phyloP scores from a whole-genome alignment of 352 stramenopile genomes.

The Phytopythium ostracodes region DNA sequence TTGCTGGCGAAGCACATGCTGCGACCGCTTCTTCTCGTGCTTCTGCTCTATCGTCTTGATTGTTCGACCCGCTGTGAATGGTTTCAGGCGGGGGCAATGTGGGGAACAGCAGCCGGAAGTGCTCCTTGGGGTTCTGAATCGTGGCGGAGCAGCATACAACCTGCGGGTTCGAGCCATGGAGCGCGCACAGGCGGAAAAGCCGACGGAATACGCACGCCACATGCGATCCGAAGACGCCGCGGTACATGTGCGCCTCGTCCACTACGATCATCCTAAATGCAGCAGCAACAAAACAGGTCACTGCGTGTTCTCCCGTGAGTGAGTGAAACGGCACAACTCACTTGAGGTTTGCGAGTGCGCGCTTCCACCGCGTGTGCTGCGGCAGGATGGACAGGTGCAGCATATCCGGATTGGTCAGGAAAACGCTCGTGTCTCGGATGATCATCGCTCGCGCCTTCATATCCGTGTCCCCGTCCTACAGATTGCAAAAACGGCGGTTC shows the following conservation, averaged over 20 bases:
- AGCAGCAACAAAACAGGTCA: neutral
- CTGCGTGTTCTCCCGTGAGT: neutral
- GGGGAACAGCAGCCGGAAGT: conserved; percentile 92
- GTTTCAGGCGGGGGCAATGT: conserved; percentile 24
- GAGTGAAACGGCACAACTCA: conserved; percentile 26
- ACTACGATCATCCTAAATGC: conserved; percentile 59
- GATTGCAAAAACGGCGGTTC: neutral
- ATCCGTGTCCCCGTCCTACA: conserved; percentile 93
- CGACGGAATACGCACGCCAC: conserved; percentile 88
- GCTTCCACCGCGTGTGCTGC: conserved; percentile 88
- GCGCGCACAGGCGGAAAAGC: conserved; percentile 83
- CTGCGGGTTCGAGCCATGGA: conserved; percentile 77
- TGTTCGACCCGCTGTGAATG: too few relatives aligned
- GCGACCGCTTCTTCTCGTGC: neutral
- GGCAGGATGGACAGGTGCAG: conserved; percentile 96
- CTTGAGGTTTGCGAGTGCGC: conserved; percentile 87
- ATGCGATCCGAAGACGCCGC: conserved; percentile 82
- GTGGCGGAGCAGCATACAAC: conserved; percentile 97
- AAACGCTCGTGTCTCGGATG: conserved; percentile 86
- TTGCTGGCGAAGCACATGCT: neutral
- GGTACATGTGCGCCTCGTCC: conserved; percentile 94
- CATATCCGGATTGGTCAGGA: conserved; percentile 99
- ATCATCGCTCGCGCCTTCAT: conserved; percentile 87
- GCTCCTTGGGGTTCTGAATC: conserved; percentile 89
- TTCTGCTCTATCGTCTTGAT: neutral